Base-by-base conservation (phyloP, 2,329 filamentous ascomycete genomes). In the Lizonia empirigonia region DNA sequence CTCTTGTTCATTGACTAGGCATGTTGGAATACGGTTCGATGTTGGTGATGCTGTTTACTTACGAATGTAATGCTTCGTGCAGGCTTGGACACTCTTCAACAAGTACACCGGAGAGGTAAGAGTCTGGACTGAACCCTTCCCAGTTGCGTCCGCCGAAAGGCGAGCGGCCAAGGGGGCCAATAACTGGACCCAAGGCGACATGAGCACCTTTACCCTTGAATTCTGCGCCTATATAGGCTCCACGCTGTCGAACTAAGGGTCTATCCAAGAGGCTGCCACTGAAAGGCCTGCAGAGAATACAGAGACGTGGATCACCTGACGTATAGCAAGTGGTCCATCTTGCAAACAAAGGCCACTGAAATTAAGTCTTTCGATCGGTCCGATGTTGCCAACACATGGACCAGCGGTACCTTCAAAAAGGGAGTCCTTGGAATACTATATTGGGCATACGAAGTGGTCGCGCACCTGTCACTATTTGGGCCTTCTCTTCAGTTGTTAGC, bases 1-100 rank as follows among this genome's bases (percentile, higher is more conserved):
- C 69, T 89, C 86, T 69, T 90, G 87, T 68, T 91, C 87, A 69
- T 91, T 88, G 27, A 80, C 80, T 47, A 89, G 74, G 50, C 68
- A 80, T 56, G 78, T 79, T 63, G 80, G 74, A 4, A 71, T 67
- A 33, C n/a, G n/a, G n/a, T n/a, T n/a, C n/a, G n/a, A n/a, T n/a
- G n/a, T n/a, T n/a, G n/a, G n/a, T n/a, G n/a, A n/a, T n/a, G n/a
- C n/a, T n/a, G n/a, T n/a, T 33, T 74, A 75, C 3, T 78, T 73
- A 50, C 77, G 76, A 0, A 64, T 66, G 24, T 35, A 50, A n/a
- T 44, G 70, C 68, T 62, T 81, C 74, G 58, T 80, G 73, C 12
- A 78, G 77, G 39, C 66, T 55, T 29, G 81, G 73, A 3, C 77
- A 74, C 56, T 79, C 60, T 29, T 70, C 62, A 48, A 77, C 74